Conservation (phyloP, 2,329 filamentous ascomycete species). For the Herpomyces periplanetae region DNA sequence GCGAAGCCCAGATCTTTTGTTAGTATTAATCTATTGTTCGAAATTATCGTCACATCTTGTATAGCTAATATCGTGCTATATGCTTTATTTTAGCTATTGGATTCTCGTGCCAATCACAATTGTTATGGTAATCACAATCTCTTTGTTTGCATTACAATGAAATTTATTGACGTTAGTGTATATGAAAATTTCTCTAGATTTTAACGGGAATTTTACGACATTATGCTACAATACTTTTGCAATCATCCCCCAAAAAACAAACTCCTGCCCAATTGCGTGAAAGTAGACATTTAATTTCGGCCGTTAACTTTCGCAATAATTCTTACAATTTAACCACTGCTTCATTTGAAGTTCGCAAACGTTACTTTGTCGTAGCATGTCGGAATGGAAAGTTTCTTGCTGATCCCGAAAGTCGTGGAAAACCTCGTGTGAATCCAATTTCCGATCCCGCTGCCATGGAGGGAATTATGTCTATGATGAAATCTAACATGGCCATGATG, state of each 20-base stretch:
- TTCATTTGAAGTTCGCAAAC: slow-evolving; percentile 41
- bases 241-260: slow-evolving; percentile 42
- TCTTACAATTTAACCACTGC: slow-evolving; percentile 34
- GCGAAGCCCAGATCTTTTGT: slow-evolving; percentile 94
- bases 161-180: slow-evolving; percentile 1
- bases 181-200: slow-evolving; percentile 14
- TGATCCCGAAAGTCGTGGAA: slow-evolving; percentile 44
- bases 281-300: slow-evolving; percentile 36
- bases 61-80: slow-evolving; percentile 2
- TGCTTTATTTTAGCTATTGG: slow-evolving; percentile 34
- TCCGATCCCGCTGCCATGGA: slow-evolving; percentile 88
- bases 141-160: slow-evolving; percentile 1
- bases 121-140: slow-evolving; percentile 40
- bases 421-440: slow-evolving; percentile 71
- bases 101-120: slow-evolving; percentile 87
- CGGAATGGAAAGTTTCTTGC: slow-evolving; percentile 63
- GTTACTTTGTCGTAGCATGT: slow-evolving; percentile 36
- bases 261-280: slow-evolving; percentile 38
- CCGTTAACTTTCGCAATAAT: slow-evolving; percentile 47
- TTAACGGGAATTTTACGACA: slow-evolving; percentile 80
- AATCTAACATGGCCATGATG: slow-evolving; percentile 99
- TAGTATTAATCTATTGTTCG: slow-evolving; percentile 8
- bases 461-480: slow-evolving; percentile 99
- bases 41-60: not conserved
- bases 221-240: slow-evolving; percentile 73